These are phyloP conservation scores for Pulveroboletus sp. DNA, from an alignment of 768 basidiomycete genomes.

Conservation along the genomic window DNA sequence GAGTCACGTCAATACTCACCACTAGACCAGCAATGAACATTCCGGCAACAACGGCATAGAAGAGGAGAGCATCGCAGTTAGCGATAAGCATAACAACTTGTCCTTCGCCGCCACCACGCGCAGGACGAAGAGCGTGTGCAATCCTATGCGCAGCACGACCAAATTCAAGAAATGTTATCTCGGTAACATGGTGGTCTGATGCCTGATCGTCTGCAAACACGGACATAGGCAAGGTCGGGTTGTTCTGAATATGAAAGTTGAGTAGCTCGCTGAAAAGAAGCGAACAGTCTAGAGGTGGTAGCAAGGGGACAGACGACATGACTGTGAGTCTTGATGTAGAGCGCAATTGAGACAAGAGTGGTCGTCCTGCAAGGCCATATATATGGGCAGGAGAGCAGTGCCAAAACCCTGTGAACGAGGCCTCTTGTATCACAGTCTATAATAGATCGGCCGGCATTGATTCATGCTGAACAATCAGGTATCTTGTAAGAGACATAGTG, in stretches of 20 bases:
- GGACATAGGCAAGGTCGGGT: conserved; percentile 9
- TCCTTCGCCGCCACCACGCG: conserved; percentile 13
- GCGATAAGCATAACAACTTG: conserved; percentile 31
- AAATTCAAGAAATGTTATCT: conserved; percentile 10
- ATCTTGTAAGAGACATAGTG: too few species aligned
- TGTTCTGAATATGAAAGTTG: conserved; percentile 14
- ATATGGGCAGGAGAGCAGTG: too few species aligned
- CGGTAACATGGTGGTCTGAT: conserved; percentile 5
- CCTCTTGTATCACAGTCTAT: too few species aligned
- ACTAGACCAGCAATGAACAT: conserved; percentile 26
- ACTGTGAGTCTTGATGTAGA: too few species aligned
- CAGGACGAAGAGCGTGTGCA: conserved; percentile 20
- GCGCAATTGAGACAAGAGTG: too few species aligned
- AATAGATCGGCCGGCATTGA: too few species aligned
- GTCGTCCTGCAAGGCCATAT: too few species aligned
- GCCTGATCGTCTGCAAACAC: conserved; percentile 12
- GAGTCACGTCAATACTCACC: conserved; percentile 30
- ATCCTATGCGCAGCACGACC: conserved; percentile 28
- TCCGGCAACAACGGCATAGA: conserved; percentile 10
- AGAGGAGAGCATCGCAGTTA: conserved; percentile 22
- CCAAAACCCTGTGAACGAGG: too few species aligned
- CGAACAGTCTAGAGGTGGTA: conserved; percentile 14
- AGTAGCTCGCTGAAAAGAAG: conserved; percentile 14
- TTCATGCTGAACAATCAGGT: too few species aligned
- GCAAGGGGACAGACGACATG: conserved; percentile 4